Base-by-base conservation (phyloP, 2,329 filamentous ascomycete genomes). In the Paraphoma sp. region DNA sequence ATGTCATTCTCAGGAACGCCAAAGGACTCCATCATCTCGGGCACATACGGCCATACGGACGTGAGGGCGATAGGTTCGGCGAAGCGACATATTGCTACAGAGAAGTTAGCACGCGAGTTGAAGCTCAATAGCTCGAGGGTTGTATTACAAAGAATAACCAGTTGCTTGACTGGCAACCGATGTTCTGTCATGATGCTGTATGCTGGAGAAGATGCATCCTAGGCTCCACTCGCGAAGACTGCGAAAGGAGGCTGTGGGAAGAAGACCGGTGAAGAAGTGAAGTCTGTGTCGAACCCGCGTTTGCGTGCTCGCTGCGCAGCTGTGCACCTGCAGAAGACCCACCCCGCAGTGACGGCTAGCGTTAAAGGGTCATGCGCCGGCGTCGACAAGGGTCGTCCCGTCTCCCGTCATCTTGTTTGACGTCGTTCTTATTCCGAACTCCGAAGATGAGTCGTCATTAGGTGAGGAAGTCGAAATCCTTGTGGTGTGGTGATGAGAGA, bases 51-150 rank as follows among this genome's bases (percentile, higher is more conserved):
- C 69, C 94, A 96, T 77, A 97, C 95, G 71, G 91, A 95, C 1
- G 93, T 97, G 62, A 97, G 85, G 48, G 93, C 93, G 68, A 97
- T 94, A 18, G 93, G 93, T 78, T 97, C 93, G 51, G 93, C 91
- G 65, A 97, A 87, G 61, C 93, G 92, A 73, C 96, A 93, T 82
- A 97, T 92, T 75, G 92, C 93, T 96, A 68, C n/a, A 49, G 60
- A 23, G 51, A 51, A 17, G 59, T 61, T 54, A 53, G 56, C 48
- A 29, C 41, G 16, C 36, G 29, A 36, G 18, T 18, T n/a, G 42
- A 38, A 6, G 10, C n/a, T n/a, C 18, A 16, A 14, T 29, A 17
- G 44, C 42, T 23, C 23, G 47, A 29, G 23, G 38, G 36, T 4
- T 45, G 12, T 41, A 51, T 14, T 67, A 78, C 76, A 74, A 12